Base-by-base conservation (phyloP, 2,329 filamentous ascomycete species). In the Colletotrichum tofieldiae region DNA sequence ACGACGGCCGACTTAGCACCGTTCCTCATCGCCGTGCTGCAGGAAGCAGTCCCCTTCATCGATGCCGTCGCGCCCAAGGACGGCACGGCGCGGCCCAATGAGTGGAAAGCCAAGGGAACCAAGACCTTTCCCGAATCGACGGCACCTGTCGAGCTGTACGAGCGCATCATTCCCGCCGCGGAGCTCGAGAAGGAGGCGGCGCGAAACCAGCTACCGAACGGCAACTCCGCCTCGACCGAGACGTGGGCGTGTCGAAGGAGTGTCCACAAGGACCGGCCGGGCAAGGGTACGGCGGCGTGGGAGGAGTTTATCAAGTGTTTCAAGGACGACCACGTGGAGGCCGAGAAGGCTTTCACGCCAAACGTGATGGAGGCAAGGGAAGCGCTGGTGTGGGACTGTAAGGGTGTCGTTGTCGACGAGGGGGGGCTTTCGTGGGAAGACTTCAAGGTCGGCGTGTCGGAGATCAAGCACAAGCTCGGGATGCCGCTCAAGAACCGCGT, bases 181-280 rank as follows among this genome's bases (percentile, higher is more conserved):
- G 85, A 86, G 41, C 81, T 90, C 7, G 80, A 81, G 61, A 77
- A 77, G 47, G 76, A 85, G 49, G 81, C 82, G 9, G 77, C 79
- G 45, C 77, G 79, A 71, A 79, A 81, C 72, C 78, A 79, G 63
- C 77, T 78, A 5, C 75, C 77, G 1, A 72, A 67, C 35, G 73
- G 71, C 9, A 41, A 77, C 23, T 75, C 74, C 32, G 63, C 78
- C 1, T 49, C 70, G 12, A 12, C 56, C 26, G 91, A 93, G 80
- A 86, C 84, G 23, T 94, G 93, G 93, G 87, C 87, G 65, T 89
- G 89, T 51, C 87, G 93, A 67, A 86, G 86, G 55, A 93, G 90
- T 78, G 81, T 88, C 52, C 93, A 94, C 78, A 82, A 83, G 69
- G 86, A 92, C 76, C 82, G 80, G 7, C 81, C 84, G 23, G 82